phyloP scores from a whole-genome alignment of 345 rosid genomes.

The Eutrema yunnanense region DNA sequence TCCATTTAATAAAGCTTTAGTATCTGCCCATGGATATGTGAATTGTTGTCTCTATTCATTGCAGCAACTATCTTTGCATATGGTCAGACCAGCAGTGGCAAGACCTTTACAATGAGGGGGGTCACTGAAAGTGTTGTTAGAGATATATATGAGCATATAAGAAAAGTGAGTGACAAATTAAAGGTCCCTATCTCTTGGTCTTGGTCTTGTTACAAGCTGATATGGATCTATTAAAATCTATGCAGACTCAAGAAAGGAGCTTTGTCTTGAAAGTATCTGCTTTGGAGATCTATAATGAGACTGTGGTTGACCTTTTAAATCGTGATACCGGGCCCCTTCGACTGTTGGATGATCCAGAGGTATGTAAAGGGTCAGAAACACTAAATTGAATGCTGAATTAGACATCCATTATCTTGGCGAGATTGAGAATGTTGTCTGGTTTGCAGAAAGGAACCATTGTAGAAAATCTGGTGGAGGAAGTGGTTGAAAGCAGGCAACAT shows the following conservation, averaged over 20 bases:
- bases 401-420: neutral
- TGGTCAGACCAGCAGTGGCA: conserved; percentile 94
- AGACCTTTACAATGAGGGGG: conserved; percentile 91
- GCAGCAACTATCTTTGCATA: conserved; percentile 90
- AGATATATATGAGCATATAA: conserved; percentile 68
- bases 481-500: conserved; percentile 66
- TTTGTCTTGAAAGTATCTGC: conserved; percentile 80
- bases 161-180: conserved; percentile 40
- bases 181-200: neutral
- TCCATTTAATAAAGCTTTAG: neutral
- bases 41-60: conserved; percentile 6
- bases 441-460: conserved; percentile 82
- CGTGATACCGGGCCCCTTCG: conserved; percentile 78
- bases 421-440: conserved; percentile 14
- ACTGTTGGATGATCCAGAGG: conserved; percentile 98
- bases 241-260: conserved; percentile 65
- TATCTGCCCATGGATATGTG: neutral
- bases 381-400: neutral
- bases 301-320: conserved; percentile 75
- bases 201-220: neutral
- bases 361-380: conserved; percentile 25
- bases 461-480: conserved; percentile 82
- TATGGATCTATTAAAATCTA: neutral
- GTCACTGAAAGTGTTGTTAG: conserved; percentile 65
- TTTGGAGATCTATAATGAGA: conserved; percentile 91